These are phyloP conservation scores for Carex parvula DNA, from an alignment of 176 grass and related monocot species.

Conservation along the genomic window DNA sequence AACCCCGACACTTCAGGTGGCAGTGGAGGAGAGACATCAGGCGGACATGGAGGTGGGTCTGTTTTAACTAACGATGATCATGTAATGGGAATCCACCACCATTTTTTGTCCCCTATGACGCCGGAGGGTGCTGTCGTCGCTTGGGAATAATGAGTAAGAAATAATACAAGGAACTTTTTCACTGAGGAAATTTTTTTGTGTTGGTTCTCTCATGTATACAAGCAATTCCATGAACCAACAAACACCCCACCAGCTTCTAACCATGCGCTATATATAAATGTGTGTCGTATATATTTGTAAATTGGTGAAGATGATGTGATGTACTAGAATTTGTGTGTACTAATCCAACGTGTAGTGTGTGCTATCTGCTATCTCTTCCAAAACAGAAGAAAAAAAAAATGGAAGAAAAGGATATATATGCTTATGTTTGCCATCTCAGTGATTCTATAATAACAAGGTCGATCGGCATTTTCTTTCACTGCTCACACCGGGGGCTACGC, in stretches of 20 bases:
- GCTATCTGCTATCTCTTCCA: constrained; percentile 8
- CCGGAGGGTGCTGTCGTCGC: constrained; percentile 1
- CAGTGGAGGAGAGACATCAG: constrained; percentile 33
- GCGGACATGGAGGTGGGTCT: constrained; percentile 38
- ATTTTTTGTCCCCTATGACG: constrained; percentile 32
- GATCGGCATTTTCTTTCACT: not conserved
- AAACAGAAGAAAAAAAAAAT: not conserved
- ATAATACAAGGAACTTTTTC: not conserved
- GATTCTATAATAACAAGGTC: constrained; percentile 4
- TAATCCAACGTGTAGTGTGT: not conserved
- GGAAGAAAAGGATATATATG: constrained; percentile 20
- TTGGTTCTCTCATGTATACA: not conserved
- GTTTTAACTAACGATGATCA: constrained; percentile 47
- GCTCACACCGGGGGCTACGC: not conserved
- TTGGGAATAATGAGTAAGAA: constrained; percentile 7
- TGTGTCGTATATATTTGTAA: constrained; percentile 24
- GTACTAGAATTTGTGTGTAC: constrained; percentile 7
- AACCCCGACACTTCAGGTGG: not conserved
- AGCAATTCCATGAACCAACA: not conserved
- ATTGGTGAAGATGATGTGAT: constrained; percentile 11
- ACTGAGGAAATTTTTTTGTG: not conserved
- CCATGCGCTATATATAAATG: constrained; percentile 18
- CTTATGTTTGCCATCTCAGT: not conserved
- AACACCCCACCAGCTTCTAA: constrained; percentile 3
- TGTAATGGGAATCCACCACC: constrained; percentile 40